phyloP scores from a whole-genome alignment of 495 filamentous ascomycete species.

The Tuber umbilicatum region DNA sequence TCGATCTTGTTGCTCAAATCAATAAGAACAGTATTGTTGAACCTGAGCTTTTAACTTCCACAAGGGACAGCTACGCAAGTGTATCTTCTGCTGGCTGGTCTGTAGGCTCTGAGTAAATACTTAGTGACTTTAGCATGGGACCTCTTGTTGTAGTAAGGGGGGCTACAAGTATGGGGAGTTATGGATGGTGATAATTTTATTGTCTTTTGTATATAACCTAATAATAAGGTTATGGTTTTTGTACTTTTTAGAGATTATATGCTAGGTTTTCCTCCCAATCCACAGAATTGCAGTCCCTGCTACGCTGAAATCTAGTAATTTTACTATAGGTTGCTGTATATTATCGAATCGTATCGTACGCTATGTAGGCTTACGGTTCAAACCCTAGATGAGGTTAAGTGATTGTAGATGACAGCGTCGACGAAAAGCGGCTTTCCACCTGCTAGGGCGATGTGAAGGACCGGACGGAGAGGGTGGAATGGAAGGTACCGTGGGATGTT shows the following conservation, averaged over 20 bases:
- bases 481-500: no score
- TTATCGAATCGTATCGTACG: background rate
- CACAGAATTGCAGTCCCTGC: no score
- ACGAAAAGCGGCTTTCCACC: background rate
- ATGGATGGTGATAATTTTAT: background rate
- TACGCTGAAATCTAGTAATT: background rate
- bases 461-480: no score
- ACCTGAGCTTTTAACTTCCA: background rate
- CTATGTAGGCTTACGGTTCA: background rate
- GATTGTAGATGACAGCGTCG: background rate
- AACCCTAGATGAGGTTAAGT: background rate
- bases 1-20: background rate
- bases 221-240: background rate
- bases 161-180: background rate
- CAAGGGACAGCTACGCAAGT: background rate
- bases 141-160: no score
- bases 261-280: no score
- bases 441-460: no score
- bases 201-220: background rate
- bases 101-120: no score
- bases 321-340: background rate
- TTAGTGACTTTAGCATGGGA: no score
- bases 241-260: background rate
- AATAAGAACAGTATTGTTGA: background rate
- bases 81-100: no score